Evolutionary conservation across 129 eudicot genomes (phyloP).

Genomic region (Flaveria linearis): DNA sequence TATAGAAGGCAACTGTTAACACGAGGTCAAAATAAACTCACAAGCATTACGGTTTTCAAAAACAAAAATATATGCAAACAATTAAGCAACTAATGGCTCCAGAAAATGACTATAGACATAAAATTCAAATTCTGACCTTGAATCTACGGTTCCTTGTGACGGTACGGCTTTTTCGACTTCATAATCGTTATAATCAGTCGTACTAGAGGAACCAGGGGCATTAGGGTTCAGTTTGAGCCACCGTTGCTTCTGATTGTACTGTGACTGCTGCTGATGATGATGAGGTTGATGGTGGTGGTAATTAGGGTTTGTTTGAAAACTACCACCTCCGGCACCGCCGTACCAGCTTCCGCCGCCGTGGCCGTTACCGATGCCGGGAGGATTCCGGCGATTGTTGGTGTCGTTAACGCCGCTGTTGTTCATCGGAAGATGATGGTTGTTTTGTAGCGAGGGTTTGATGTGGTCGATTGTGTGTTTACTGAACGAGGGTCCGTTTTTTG

Average conservation of each 20-base stretch:
- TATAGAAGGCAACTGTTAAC: not conserved
- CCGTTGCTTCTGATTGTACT: constrained; percentile 49
- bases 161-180: constrained; percentile 49
- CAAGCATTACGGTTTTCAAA: not conserved
- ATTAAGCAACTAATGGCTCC: not conserved
- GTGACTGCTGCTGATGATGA: constrained; percentile 34
- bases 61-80: not conserved
- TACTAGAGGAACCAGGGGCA: constrained; percentile 27
- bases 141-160: constrained; percentile 35
- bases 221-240: constrained; percentile 45
- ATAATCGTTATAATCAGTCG: constrained; percentile 19
- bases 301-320: constrained; percentile 46
- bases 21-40: not conserved
- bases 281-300: constrained; percentile 31
- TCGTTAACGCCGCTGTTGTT: constrained; percentile 30
- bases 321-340: constrained; percentile 40
- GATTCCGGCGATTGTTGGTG: constrained; percentile 50
- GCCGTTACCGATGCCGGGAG: constrained; percentile 55
- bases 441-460: constrained; percentile 29
- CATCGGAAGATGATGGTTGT: constrained; percentile 34
- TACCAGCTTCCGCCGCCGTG: constrained; percentile 44
- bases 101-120: constrained; percentile 11
- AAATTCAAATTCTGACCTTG: constrained; percentile 27
- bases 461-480: constrained; percentile 5
- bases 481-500: constrained; percentile 33